Evolutionary conservation across 768 basidiomycete species (phyloP).

Genomic region (Mycena epipterygia): DNA sequence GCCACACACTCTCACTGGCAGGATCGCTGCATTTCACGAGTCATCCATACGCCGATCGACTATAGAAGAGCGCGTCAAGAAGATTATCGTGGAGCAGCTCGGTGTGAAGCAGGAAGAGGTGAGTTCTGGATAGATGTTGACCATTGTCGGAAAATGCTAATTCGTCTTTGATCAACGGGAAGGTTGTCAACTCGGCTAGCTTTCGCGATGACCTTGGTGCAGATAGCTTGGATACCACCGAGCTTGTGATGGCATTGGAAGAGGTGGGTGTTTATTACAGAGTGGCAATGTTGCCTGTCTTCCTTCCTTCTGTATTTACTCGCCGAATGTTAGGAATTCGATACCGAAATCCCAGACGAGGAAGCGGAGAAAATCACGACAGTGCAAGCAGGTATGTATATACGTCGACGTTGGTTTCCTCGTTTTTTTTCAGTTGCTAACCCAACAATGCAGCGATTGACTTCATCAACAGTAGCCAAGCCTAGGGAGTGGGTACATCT

Average conservation of each 20-base stretch:
- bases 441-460: not conserved
- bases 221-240: not conserved
- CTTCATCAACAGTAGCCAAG: not conserved
- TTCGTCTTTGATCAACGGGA: not conserved
- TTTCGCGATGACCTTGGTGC: not conserved
- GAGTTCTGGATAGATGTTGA: not conserved
- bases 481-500: not conserved
- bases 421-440: not conserved
- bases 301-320: not conserved
- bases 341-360: not conserved
- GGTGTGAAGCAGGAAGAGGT: not conserved
- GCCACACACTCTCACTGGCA: not conserved
- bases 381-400: not conserved
- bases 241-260: not conserved
- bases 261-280: not conserved
- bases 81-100: not conserved
- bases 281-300: not conserved
- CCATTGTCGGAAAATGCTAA: not conserved
- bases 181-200: not conserved
- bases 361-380: not conserved
- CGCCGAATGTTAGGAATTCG: not conserved
- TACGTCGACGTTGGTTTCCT: not conserved
- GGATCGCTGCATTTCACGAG: not conserved
- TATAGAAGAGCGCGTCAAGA: not conserved
- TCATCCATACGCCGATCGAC: not conserved